phyloP scores from a whole-genome alignment of 2,329 filamentous ascomycete genomes.

The Drechslera avenae region DNA sequence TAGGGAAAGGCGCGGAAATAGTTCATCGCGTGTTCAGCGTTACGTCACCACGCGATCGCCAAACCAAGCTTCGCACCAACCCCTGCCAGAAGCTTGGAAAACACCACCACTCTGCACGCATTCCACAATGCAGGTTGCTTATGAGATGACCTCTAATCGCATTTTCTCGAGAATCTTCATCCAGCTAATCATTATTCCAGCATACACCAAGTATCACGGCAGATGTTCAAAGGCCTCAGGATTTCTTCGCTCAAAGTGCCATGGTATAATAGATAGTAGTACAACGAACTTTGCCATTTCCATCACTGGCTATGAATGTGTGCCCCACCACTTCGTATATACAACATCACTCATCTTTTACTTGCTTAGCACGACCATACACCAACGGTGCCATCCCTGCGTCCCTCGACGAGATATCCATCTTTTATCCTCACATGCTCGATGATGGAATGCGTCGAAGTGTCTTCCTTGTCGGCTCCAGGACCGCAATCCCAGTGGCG shows the following conservation, averaged over 20 bases:
- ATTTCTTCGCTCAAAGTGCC: too few species aligned
- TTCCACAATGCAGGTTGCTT: too few species aligned
- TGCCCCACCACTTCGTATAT: constrained; percentile 13
- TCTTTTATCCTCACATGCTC: constrained; percentile 91
- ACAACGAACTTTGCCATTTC: constrained; percentile 16
- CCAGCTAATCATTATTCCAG: too few species aligned
- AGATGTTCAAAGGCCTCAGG: neutral
- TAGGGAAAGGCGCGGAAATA: constrained; percentile 15
- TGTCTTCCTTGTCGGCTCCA: constrained; percentile 71
- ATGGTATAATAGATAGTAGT: constrained; percentile 3
- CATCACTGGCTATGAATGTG: constrained; percentile 20
- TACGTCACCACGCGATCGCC: constrained; percentile 20
- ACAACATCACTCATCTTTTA: constrained; percentile 8
- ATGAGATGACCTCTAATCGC: too few species aligned
- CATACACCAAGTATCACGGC: constrained; percentile 3
- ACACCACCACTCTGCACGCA: neutral
- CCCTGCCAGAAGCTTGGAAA: neutral
- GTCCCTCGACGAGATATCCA: constrained; percentile 89
- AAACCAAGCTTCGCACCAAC: neutral
- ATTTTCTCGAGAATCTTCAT: too few species aligned
- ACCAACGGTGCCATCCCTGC: constrained; percentile 84
- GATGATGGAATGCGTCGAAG: constrained; percentile 61
- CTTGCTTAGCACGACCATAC: constrained; percentile 67
- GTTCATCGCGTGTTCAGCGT: constrained; percentile 23
- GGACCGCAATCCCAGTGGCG: constrained; percentile 96